phyloP scores from a whole-genome alignment of 441 rosid species.

The Pelargonium cotyledonis region DNA sequence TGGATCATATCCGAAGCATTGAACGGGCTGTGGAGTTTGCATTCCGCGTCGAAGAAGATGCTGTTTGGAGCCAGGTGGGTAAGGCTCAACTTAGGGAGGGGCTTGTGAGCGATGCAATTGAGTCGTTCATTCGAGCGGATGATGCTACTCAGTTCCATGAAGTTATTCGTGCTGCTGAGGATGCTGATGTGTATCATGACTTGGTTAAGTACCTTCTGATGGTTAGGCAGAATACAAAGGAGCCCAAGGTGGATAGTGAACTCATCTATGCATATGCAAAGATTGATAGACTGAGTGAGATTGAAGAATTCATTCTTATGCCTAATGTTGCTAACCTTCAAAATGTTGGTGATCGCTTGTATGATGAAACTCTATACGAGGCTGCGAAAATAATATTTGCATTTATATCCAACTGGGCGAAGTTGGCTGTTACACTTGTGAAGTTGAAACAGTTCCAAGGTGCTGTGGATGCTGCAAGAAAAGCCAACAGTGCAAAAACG shows the following conservation, averaged over 20 bases:
- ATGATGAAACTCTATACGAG: slow-evolving; percentile 78
- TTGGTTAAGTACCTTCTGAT: slow-evolving; percentile 88
- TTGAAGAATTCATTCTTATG: slow-evolving; percentile 95
- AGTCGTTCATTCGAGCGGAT: slow-evolving; percentile 94
- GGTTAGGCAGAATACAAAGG: slow-evolving; percentile 94
- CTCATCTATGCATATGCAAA: slow-evolving; percentile 97
- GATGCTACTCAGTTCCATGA: slow-evolving; percentile 87
- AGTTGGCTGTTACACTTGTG: slow-evolving; percentile 90
- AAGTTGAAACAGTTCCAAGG: slow-evolving; percentile 94
- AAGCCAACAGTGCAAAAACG: slow-evolving; percentile 99
- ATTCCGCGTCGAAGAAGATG: slow-evolving; percentile 92
- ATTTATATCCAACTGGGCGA: slow-evolving; percentile 97
- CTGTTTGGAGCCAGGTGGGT: slow-evolving; percentile 97
- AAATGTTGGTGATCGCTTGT: slow-evolving; percentile 91
- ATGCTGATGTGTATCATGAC: slow-evolving; percentile 83
- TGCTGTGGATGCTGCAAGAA: slow-evolving; percentile 98
- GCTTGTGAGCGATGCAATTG: slow-evolving; percentile 89
- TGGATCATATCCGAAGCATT: slow-evolving; percentile 82
- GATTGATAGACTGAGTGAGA: slow-evolving; percentile 86
- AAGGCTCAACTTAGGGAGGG: slow-evolving; percentile 91
- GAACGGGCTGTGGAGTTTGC: slow-evolving; percentile 98
- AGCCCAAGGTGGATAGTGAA: slow-evolving; percentile 98
- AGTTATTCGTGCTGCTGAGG: slow-evolving; percentile 82
- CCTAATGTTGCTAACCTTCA: slow-evolving; percentile 91
- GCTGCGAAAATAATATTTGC: slow-evolving; percentile 96